Percentiles rank a stretch among this genome's conserved stretches.
Conservation (phyloP, 768 basidiomycete genomes). For the Pisolithus albus region DNA sequence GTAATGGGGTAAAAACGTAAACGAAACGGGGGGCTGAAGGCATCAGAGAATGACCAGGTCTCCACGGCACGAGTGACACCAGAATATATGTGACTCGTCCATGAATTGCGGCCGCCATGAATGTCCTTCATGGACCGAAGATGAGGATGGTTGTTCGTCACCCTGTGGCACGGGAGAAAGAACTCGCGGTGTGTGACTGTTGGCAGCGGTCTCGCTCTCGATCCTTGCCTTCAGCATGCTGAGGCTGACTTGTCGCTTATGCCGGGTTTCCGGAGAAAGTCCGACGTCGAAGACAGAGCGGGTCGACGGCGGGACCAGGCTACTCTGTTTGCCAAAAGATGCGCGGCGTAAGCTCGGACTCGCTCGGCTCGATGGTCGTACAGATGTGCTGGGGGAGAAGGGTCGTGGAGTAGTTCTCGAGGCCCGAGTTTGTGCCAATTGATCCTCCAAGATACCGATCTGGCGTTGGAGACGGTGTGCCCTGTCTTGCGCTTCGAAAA, state of each 20-base stretch:
- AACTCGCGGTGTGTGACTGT: slow-evolving; percentile 42
- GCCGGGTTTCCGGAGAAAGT: slow-evolving; percentile 67
- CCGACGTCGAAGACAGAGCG: slow-evolving; percentile 62
- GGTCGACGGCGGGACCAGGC: slow-evolving; percentile 34
- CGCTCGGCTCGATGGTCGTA: slow-evolving; percentile 38
- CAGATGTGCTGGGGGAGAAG: slow-evolving; percentile 40
- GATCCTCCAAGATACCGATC: slow-evolving; percentile 57
- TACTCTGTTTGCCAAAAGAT: slow-evolving; percentile 28
- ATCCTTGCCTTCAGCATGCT: slow-evolving; percentile 90
- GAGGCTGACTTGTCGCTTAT: slow-evolving; percentile 78
- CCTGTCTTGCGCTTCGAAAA: slow-evolving; percentile 67
- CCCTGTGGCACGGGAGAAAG: slow-evolving; percentile 46
- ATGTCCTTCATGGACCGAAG: slow-evolving; percentile 4
- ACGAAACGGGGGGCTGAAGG: slow-evolving; percentile 1
- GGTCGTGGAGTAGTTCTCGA: slow-evolving; percentile 38
- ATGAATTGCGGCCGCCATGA: slow-evolving; percentile 61
- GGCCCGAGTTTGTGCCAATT: slow-evolving; percentile 44
- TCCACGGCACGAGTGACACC: slow-evolving; percentile 78
- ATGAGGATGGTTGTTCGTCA: slow-evolving; percentile 4
- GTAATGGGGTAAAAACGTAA: not conserved
- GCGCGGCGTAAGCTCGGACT: slow-evolving; percentile 34
- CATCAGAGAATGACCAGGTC: slow-evolving; percentile 66
- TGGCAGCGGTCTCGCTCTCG: slow-evolving; percentile 60
- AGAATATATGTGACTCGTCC: slow-evolving; percentile 86
- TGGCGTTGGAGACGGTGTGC: slow-evolving; percentile 66